These are phyloP conservation scores for Phytophthora citricola DNA, from an alignment of 352 stramenopile genomes.

Conservation along the genomic window DNA sequence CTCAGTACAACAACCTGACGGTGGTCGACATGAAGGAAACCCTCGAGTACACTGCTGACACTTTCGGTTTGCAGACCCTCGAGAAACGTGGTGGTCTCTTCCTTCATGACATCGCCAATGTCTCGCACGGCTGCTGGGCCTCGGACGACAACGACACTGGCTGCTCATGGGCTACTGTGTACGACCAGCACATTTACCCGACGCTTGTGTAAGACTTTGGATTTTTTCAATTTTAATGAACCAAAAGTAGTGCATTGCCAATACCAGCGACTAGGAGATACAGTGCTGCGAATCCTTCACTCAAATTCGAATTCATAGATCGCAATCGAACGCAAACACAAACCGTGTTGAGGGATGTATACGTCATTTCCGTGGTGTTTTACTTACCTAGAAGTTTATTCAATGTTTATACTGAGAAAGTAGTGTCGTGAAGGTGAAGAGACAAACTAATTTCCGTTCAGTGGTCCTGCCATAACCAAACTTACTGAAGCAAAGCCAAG, in stretches of 20 bases:
- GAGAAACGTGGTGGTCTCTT: conserved; percentile 42
- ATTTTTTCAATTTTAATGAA: no score
- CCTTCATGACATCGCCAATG: conserved; percentile 25
- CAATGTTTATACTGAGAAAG: background rate
- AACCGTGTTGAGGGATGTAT: background rate
- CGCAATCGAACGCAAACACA: no score
- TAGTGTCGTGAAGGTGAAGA: background rate
- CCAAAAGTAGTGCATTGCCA: no score
- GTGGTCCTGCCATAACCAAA: background rate
- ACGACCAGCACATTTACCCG: conserved; percentile 49
- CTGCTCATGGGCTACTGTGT: conserved; percentile 48
- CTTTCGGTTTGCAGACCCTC: conserved; percentile 44
- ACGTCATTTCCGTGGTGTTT: background rate
- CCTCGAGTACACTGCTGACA: conserved; percentile 43
- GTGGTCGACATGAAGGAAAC: conserved; percentile 42
- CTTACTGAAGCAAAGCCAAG: no score
- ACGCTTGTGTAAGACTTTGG: conserved; percentile 21
- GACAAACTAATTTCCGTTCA: background rate
- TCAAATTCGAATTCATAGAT: no score
- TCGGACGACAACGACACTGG: conserved; percentile 29
- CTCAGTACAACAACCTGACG: conserved; percentile 35
- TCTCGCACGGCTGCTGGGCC: conserved; percentile 47
- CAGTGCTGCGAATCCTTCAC: no score
- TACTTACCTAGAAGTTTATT: background rate
- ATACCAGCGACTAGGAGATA: no score